These are phyloP conservation scores for Euphrasia confusa DNA, from an alignment of 257 asterid genomes.

Conservation along the genomic window DNA sequence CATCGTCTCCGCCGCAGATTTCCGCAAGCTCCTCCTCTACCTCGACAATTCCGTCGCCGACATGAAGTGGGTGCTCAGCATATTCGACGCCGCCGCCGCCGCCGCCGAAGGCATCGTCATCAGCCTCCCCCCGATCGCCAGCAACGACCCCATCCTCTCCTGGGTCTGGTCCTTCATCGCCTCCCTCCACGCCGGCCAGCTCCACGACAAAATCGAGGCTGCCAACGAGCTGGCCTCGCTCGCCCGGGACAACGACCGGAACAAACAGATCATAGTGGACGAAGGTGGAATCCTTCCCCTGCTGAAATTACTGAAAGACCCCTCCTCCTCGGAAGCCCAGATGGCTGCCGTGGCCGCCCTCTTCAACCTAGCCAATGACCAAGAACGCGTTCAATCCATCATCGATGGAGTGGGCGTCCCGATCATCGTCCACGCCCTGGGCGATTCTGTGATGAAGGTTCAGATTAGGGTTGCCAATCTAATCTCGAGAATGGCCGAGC, in stretches of 20 bases:
- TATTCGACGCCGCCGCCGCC: conserved; percentile 56
- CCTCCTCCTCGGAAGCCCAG: conserved; percentile 59
- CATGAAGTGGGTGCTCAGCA: conserved; percentile 59
- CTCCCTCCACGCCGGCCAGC: conserved; percentile 53
- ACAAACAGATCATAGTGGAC: conserved; percentile 72
- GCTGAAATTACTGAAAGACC: conserved; percentile 56
- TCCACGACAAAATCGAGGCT: conserved; percentile 58
- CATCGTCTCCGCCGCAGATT: conserved; percentile 67
- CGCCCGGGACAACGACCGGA: conserved; percentile 77
- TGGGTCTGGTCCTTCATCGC: conserved; percentile 87
- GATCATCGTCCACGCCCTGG: conserved; percentile 53
- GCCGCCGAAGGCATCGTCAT: conserved; percentile 68
- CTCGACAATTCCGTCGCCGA: conserved; percentile 71
- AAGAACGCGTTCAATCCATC: conserved; percentile 50
- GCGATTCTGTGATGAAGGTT: conserved; percentile 59
- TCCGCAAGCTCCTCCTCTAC: conserved; percentile 45
- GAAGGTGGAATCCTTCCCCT: conserved; percentile 74
- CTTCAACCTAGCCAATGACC: conserved; percentile 44
- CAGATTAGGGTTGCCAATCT: conserved; percentile 58
- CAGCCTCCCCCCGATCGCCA: conserved; percentile 74
- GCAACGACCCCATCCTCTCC: conserved; percentile 74
- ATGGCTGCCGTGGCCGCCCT: conserved; percentile 60
- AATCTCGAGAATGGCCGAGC: conserved; percentile 65
- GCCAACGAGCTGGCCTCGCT: conserved; percentile 61
- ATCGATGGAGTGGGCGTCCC: conserved; percentile 51